Evolutionary conservation across 768 basidiomycete species (phyloP), one percentile per base, ranked within the genome.

Genomic region (Hebeloma cylindrosporum): DNA sequence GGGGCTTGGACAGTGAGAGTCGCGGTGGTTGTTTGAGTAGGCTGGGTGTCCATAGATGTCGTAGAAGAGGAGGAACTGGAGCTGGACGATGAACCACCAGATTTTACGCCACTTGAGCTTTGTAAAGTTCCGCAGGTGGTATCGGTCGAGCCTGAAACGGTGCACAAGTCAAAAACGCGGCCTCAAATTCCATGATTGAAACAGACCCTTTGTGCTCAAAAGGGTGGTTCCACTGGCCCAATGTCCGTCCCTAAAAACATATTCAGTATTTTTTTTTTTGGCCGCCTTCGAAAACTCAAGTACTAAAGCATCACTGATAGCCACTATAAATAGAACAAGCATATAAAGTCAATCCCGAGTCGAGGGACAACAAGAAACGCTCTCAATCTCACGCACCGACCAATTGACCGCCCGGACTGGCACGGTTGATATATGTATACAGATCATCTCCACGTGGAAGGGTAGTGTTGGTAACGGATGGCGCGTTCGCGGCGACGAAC

Each of bases 401-500:
- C 17, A 78, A 42, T 14, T 56, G 56, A 3, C 54, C 49, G 10
- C 50, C 51, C 2, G 72, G 68, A 40, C 57, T 56, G 3, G 66
- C 70, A 1, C 70, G 63, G 49, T 73, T 68, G 27, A 72, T 72
- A 47, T 60, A 74, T 0, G 71, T 71, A 40, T 70, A 67, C 0
- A 54, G 47, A 40, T 72, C 60, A 38, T 68, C 67, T 1, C 55
- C 56, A 0, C 54, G 40, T 5, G 60, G 64, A 43, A 75, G 47
- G 1, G 69, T 68, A 20, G 69, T 63, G 46, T 73, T 73, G 17
- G 67, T 72, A 21, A 73, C 54, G 7, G 63, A 54, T 2, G 67
- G 58, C 0, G 71, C 66, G 36, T 64, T 60, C 30, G 66, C 38
- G 4, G 64, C 59, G 23, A 65, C 65, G 22, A 78, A 41, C 2